Evolutionary conservation across 148 eudicot genomes (phyloP).

Genomic region (Selenicereus undatus): DNA sequence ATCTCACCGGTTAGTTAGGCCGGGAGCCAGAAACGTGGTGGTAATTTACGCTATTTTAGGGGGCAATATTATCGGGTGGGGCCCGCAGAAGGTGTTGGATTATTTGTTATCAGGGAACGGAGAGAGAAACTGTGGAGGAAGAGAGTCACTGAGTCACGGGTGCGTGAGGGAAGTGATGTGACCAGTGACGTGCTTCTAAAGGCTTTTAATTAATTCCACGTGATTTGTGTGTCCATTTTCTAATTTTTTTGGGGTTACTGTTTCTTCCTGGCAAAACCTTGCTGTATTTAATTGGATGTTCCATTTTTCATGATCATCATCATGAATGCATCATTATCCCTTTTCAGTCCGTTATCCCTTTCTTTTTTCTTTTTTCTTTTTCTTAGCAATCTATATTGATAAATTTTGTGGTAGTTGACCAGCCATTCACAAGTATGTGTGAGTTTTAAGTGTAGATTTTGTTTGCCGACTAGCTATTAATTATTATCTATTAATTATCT

Average conservation of each 20-base stretch:
- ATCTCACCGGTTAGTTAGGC: neutral
- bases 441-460: too few species aligned
- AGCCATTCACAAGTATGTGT: too few species aligned
- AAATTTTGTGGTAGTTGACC: too few species aligned
- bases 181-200: neutral
- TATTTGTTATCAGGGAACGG: neutral
- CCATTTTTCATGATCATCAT: neutral
- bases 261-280: neutral
- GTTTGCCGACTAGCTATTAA: too few species aligned
- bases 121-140: neutral
- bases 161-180: neutral
- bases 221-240: constrained; percentile 6
- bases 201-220: neutral
- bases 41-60: neutral
- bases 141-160: neutral
- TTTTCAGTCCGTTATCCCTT: too few species aligned
- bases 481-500: too few species aligned
- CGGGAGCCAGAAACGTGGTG: neutral
- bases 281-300: neutral
- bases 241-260: neutral
- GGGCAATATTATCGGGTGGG: neutral
- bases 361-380: too few species aligned
- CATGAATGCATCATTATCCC: neutral
- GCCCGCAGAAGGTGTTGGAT: neutral
- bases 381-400: too few species aligned